Base-by-base conservation (phyloP, 2,329 filamentous ascomycete species). In the Aschersonia sp. region DNA sequence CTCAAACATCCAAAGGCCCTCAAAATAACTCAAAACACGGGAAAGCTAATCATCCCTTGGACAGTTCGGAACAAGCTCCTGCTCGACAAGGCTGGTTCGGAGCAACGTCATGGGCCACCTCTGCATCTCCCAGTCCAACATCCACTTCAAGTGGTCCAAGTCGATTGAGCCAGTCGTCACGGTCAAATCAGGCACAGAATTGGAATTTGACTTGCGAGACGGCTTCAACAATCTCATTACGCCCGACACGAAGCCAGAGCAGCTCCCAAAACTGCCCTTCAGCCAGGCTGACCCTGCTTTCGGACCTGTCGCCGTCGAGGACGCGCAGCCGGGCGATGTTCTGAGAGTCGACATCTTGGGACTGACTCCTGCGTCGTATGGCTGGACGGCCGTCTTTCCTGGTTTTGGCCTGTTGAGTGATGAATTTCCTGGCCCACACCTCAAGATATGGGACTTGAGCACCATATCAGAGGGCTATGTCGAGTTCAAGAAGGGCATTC, bases 301-400 rank as follows among this genome's bases (percentile, higher is more conserved):
- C 46, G 73, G 73, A 1, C 73, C 73, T 9, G 65, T 77, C 35
- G 69, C 62, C 52, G 55, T 76, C 48, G 63, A 69, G 44, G 68
- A 63, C 46, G 72, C 72, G 10, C 60, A 68, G 47, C 70, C 72
- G 0, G 73, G 73, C 40, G 72, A 76, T 54, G 68, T 73, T 2
- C 61, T 76, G 31, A 68, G 71, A 51, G 61, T 76, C 42, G 72
- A 76, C 42, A 61, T 76, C 46, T 62, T 75, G 12, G 61, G 65
- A 30, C 60, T 76, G 5, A 52, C 63, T 48, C 63, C 69, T 5
- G 66, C 63, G 3, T 60, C 63, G 47, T 75, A 68, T 62, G 73
- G 72, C 32, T 76, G 72, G 72, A 74, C 72, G 0, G 69, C 66
- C n/a, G 64, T 75, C 32, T 63, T 76, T 45, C 68, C 68, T 1